A percentile compares a stretch with the other conserved stretches of the same genome.
Evolutionary conservation across 225 moss, liverwort and hornwort genomes (phyloP).

Genomic region (Bryoerythrophyllum caledonicum): DNA sequence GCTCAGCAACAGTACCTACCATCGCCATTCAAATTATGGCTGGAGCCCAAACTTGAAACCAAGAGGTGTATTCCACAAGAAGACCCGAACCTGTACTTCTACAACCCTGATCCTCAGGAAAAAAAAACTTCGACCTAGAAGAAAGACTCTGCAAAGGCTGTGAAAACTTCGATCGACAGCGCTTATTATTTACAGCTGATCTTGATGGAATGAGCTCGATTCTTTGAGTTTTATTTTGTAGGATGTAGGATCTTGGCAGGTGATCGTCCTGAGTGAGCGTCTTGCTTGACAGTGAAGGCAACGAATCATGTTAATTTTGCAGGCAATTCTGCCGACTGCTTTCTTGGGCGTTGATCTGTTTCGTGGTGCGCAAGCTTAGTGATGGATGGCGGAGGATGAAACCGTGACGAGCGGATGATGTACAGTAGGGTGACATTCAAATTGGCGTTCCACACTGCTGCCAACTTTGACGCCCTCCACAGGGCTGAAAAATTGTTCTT

Average conservation of each 20-base stretch:
- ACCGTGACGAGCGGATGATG: background rate
- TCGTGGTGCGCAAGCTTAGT: constrained; percentile 7
- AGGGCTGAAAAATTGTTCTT: too few relatives aligned
- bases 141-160: background rate
- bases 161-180: too few relatives aligned
- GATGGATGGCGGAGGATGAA: constrained; percentile 14
- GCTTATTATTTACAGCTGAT: background rate
- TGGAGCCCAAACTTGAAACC: background rate
- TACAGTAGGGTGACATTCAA: too few relatives aligned
- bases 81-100: background rate
- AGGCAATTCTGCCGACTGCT: background rate
- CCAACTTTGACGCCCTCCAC: too few relatives aligned
- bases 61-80: background rate
- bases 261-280: background rate
- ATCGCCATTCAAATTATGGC: constrained; percentile 10
- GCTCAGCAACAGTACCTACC: background rate
- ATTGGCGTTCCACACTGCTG: too few relatives aligned
- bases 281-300: constrained; percentile 35
- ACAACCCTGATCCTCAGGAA: background rate
- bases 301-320: background rate
- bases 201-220: background rate
- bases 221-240: background rate
- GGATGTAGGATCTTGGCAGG: background rate
- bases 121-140: background rate
- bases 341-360: background rate